phyloP scores from a whole-genome alignment of 139 green algal genomes.

The Limnomonas spitsbergensis region DNA sequence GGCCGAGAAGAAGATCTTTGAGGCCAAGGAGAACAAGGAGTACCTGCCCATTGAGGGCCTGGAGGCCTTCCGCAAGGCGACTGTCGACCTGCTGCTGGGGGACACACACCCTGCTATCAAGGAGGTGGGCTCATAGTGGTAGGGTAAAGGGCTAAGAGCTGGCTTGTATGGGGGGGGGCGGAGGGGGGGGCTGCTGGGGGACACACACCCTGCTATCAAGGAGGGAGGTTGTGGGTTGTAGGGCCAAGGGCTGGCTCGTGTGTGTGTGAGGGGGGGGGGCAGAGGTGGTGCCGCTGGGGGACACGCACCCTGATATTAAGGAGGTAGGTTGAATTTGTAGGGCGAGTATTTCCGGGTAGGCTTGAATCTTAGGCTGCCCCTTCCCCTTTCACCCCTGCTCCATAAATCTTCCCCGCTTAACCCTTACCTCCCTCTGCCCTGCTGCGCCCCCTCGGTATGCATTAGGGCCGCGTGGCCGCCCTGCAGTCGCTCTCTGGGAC shows the following conservation, averaged over 20 bases:
- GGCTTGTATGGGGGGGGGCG: no score
- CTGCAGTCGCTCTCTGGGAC: conserved; percentile 93
- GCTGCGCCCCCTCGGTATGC: no score
- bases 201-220: conserved; percentile 62
- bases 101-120: conserved; percentile 63
- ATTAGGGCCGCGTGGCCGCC: conserved; percentile 65
- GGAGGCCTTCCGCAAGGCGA: conserved; percentile 80
- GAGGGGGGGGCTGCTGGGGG: conserved; percentile 84
- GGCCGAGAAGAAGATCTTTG: conserved; percentile 90
- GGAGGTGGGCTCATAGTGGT: conserved; percentile 62
- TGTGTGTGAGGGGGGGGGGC: no score
- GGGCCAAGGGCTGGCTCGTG: no score
- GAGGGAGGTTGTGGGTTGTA: conserved; percentile 64
- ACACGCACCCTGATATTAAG: conserved; percentile 62
- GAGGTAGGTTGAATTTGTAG: no score
- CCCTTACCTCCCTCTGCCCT: no score
- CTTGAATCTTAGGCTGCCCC: no score
- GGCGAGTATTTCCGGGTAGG: no score
- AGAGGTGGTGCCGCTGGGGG: conserved; percentile 84
- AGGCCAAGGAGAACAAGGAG: conserved; percentile 86
- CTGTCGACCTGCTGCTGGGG: conserved; percentile 84
- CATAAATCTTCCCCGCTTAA: no score
- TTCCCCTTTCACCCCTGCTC: no score
- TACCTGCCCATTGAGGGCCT: conserved; percentile 94
- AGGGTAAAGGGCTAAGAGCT: no score